These are phyloP conservation scores for Teratosphaeriaceae sp. DNA, from an alignment of 2,329 filamentous ascomycete species.

Conservation along the genomic window DNA sequence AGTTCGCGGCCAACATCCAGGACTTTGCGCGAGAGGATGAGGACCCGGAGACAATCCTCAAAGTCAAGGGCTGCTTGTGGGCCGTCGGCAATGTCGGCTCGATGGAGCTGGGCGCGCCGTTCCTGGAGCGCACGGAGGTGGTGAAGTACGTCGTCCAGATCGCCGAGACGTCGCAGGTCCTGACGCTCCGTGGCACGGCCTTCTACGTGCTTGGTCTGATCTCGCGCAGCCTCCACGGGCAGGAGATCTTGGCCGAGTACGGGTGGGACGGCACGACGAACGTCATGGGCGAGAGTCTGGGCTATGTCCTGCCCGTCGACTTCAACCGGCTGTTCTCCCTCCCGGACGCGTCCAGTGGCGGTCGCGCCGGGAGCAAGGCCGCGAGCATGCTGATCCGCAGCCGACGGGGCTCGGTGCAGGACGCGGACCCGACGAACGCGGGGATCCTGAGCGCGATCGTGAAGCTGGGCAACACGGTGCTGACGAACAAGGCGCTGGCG, in stretches of 20 bases:
- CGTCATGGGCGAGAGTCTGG: conserved; percentile 71
- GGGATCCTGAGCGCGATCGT: conserved; percentile 79
- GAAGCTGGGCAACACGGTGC: conserved; percentile 86
- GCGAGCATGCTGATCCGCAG: conserved; percentile 12
- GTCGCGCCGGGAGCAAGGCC: background rate
- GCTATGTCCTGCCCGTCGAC: conserved; percentile 77
- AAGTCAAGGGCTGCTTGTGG: conserved; percentile 96
- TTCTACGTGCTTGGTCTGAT: conserved; percentile 95
- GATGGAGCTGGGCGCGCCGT: conserved; percentile 94
- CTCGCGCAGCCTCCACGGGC: conserved; percentile 81
- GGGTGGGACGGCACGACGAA: conserved; percentile 93
- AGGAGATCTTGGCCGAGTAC: conserved; percentile 81
- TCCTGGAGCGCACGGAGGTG: conserved; percentile 83
- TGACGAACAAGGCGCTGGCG: conserved; percentile 77
- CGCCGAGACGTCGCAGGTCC: conserved; percentile 78
- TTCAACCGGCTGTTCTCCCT: conserved; percentile 74
- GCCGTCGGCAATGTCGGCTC: conserved; percentile 96
- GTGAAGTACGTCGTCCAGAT: conserved; percentile 83
- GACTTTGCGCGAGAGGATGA: conserved; percentile 81
- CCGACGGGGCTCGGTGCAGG: conserved; percentile 13
- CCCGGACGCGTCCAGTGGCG: conserved; percentile 7
- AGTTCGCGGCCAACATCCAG: conserved; percentile 82
- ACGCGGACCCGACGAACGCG: conserved; percentile 54
- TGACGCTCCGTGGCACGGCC: conserved; percentile 89
- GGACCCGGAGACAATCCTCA: conserved; percentile 77